These are phyloP conservation scores for Myxozyma nipponensis DNA, from an alignment of 805 yeast species.

Conservation along the genomic window DNA sequence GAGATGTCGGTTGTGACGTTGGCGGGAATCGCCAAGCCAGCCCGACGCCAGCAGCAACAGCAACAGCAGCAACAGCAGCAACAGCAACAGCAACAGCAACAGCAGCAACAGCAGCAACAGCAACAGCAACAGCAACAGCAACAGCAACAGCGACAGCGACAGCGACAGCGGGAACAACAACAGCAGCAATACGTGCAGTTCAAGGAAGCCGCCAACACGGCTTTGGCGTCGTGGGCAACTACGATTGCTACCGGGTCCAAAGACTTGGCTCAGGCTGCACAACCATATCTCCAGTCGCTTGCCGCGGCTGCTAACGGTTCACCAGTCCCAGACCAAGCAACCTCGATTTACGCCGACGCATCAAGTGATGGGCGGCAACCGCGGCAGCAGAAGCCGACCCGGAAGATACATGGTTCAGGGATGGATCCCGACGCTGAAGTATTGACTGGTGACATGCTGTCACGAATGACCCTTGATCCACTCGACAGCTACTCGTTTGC, in stretches of 20 bases:
- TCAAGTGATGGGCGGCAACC: no score
- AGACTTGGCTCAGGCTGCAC: constrained; percentile 23
- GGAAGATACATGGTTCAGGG: no score
- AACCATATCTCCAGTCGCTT: constrained; percentile 10
- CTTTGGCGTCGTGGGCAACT: constrained; percentile 21
- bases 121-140: constrained; percentile 9
- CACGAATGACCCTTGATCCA: constrained; percentile 18
- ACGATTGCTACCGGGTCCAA: constrained; percentile 22
- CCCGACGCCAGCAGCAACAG: constrained; percentile 10
- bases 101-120: constrained; percentile 1
- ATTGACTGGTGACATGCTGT: not conserved
- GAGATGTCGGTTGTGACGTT: constrained; percentile 48
- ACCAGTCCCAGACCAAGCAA: not conserved
- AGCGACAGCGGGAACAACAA: constrained; percentile 1
- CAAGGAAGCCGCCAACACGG: constrained; percentile 16
- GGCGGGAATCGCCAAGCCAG: constrained; percentile 24
- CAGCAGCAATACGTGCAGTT: not conserved
- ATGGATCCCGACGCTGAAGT: not conserved
- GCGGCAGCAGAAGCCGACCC: no score
- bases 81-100: constrained; percentile 4
- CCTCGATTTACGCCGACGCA: no score
- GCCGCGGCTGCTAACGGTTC: not conserved
- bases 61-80: constrained; percentile 9
- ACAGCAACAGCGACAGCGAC: constrained; percentile 9
- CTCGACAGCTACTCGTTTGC: constrained; percentile 21